Conservation (phyloP, 495 filamentous ascomycete genomes). For the Podospora tetraspora region DNA sequence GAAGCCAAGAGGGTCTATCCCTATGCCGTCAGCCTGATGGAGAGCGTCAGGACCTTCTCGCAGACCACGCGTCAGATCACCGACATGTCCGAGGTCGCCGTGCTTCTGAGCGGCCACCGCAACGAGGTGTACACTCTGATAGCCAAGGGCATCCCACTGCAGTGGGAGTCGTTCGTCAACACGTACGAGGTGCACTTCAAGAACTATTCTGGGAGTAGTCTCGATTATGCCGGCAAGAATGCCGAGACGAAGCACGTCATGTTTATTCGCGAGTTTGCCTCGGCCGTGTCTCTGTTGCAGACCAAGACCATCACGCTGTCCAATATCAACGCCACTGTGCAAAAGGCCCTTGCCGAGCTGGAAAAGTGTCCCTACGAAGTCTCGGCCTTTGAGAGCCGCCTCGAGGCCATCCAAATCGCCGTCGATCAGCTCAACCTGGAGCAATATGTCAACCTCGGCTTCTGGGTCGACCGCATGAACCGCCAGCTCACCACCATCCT, state of each 20-base stretch:
- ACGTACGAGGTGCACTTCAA: slow-evolving; percentile 89
- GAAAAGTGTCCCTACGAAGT: slow-evolving; percentile 76
- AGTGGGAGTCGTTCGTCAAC: slow-evolving; percentile 97
- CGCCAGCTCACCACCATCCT: slow-evolving; percentile 72
- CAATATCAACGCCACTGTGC: slow-evolving; percentile 73
- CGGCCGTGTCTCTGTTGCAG: slow-evolving; percentile 77
- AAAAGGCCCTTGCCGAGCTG: slow-evolving; percentile 77
- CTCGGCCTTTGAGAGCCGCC: slow-evolving; percentile 65
- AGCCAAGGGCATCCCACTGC: slow-evolving; percentile 76
- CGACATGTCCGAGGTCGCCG: slow-evolving; percentile 77
- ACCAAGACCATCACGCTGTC: slow-evolving; percentile 72
- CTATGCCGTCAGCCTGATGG: slow-evolving; percentile 96
- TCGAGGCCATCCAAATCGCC: slow-evolving; percentile 77
- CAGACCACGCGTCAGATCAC: slow-evolving; percentile 79
- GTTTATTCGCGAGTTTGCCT: slow-evolving; percentile 89
- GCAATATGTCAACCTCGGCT: slow-evolving; percentile 83
- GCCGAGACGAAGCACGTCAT: slow-evolving; percentile 90
- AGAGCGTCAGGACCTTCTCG: slow-evolving; percentile 82
- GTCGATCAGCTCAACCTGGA: slow-evolving; percentile 95
- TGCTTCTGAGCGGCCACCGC: slow-evolving; percentile 82
- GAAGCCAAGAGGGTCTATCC: slow-evolving; percentile 96
- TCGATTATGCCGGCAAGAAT: slow-evolving; percentile 54
- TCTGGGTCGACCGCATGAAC: slow-evolving; percentile 86
- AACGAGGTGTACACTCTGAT: slow-evolving; percentile 80
- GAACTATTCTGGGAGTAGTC: slow-evolving; percentile 49